Conservation (phyloP, 1,284 basidiomycete genomes). For the Naganishia cerealis region DNA sequence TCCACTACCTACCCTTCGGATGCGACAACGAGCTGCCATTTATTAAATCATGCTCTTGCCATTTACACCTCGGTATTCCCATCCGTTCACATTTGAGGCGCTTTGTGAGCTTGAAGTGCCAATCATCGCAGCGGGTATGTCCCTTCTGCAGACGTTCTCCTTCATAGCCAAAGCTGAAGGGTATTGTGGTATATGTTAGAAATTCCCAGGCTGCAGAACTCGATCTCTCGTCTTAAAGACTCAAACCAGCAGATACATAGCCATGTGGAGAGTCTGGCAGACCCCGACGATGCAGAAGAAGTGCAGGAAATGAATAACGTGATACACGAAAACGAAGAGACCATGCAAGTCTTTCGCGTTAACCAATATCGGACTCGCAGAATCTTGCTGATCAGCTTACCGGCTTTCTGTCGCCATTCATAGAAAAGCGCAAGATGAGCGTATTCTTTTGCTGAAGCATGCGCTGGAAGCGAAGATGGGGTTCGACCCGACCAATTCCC, state of each 20-base stretch:
- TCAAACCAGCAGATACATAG: conserved; percentile 14
- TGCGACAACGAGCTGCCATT: neutral
- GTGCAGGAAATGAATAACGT: conserved; percentile 14
- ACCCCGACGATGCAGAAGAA: conserved; percentile 21
- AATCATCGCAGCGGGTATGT: conserved; percentile 27
- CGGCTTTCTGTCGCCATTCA: no score
- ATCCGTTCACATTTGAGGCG: conserved; percentile 28
- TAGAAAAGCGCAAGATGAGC: conserved; percentile 29
- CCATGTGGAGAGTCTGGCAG: conserved; percentile 7
- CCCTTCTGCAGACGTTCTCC: neutral
- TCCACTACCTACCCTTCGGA: neutral
- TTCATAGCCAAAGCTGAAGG: neutral
- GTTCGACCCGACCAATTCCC: conserved; percentile 25
- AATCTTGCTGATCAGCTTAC: neutral
- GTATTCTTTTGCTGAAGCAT: conserved; percentile 28
- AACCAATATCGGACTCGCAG: neutral
- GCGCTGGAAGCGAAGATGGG: conserved; percentile 31
- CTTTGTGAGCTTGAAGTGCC: conserved; percentile 22
- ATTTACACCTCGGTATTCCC: conserved; percentile 12
- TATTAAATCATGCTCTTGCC: conserved; percentile 2
- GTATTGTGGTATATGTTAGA: conserved; percentile 2
- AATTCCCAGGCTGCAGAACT: conserved; percentile 9
- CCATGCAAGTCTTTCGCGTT: conserved; percentile 11
- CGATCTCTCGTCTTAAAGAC: conserved; percentile 7
- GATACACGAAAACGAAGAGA: conserved; percentile 24